These are phyloP conservation scores for Blastobotrys indianensis DNA, from an alignment of 1,139 yeast genomes.

Conservation along the genomic window DNA sequence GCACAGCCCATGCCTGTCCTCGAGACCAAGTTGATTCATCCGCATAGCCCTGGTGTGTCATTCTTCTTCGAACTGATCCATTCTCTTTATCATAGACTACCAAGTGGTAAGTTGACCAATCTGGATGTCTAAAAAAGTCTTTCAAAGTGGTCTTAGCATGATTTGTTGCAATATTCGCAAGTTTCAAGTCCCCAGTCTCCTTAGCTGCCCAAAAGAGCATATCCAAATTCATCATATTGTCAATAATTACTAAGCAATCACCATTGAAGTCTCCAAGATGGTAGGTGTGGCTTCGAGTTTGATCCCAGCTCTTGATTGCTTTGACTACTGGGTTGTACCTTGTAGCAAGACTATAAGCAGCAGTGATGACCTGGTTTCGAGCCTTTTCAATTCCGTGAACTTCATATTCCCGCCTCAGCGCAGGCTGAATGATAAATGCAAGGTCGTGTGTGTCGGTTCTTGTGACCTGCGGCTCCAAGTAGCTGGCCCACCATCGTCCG, in stretches of 20 bases:
- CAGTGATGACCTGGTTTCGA: slow-evolving; percentile 23
- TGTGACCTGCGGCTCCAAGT: slow-evolving; percentile 17
- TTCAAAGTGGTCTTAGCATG: slow-evolving; percentile 32
- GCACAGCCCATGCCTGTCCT: slow-evolving; percentile 32
- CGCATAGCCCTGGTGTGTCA: slow-evolving; percentile 30
- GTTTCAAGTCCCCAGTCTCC: slow-evolving; percentile 27
- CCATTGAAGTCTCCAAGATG: slow-evolving; percentile 17
- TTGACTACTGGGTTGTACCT: slow-evolving; percentile 28
- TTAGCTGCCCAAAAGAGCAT: slow-evolving; percentile 29
- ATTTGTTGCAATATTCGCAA: slow-evolving; percentile 29
- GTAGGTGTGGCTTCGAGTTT: slow-evolving; percentile 18
- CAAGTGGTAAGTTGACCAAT: slow-evolving; percentile 29
- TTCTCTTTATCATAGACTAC: slow-evolving; percentile 26
- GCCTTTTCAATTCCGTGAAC: slow-evolving; percentile 20
- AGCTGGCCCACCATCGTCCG: slow-evolving; percentile 6
- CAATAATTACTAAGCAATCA: slow-evolving; percentile 31
- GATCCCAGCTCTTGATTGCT: slow-evolving; percentile 30
- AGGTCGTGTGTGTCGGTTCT: slow-evolving; percentile 31
- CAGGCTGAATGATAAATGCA: slow-evolving; percentile 30
- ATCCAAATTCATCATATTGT: slow-evolving; percentile 33
- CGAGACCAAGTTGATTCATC: slow-evolving; percentile 32
- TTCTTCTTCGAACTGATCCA: slow-evolving; percentile 25
- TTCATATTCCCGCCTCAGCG: slow-evolving; percentile 27
- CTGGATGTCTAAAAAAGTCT: slow-evolving; percentile 26
- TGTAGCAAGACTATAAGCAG: slow-evolving; percentile 29